Percentiles rank a stretch among this genome's conserved stretches.
Evolutionary conservation across 768 basidiomycete genomes (phyloP).

Genomic region (Leccinum barrowsii): DNA sequence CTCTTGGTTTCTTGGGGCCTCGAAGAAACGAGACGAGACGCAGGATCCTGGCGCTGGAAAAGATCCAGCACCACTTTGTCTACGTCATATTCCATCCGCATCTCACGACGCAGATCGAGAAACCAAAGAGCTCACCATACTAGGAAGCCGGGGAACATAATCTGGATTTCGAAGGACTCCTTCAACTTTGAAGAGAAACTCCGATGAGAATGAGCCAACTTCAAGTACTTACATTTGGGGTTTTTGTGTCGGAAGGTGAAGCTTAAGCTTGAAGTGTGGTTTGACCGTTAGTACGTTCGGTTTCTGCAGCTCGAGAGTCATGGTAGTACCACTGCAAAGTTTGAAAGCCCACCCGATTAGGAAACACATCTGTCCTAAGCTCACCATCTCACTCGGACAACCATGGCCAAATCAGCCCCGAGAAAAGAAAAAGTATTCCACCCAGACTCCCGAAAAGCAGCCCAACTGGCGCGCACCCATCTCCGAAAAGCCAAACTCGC

Average conservation of each 20-base stretch:
- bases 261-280: background rate
- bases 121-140: background rate
- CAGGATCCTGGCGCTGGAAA: background rate
- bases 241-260: background rate
- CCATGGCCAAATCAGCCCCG: background rate
- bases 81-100: background rate
- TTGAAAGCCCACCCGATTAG: background rate
- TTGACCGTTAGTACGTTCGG: background rate
- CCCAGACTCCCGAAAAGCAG: slow-evolving; percentile 80
- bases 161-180: background rate
- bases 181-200: background rate
- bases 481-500: slow-evolving; percentile 67
- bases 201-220: background rate
- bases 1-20: background rate
- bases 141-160: background rate
- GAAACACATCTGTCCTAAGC: background rate
- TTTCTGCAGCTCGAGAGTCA: too few species aligned
- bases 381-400: background rate
- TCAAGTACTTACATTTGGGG: background rate
- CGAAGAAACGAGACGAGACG: background rate
- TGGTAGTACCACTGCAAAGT: too few species aligned
- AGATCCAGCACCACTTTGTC: background rate
- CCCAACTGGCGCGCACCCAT: slow-evolving; percentile 63
- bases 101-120: background rate
- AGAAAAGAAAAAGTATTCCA: slow-evolving; percentile 83